Evolutionary conservation across 345 rosid genomes (phyloP), one percentile per base, ranked within the genome.

Genomic region (Citrus sp.): DNA sequence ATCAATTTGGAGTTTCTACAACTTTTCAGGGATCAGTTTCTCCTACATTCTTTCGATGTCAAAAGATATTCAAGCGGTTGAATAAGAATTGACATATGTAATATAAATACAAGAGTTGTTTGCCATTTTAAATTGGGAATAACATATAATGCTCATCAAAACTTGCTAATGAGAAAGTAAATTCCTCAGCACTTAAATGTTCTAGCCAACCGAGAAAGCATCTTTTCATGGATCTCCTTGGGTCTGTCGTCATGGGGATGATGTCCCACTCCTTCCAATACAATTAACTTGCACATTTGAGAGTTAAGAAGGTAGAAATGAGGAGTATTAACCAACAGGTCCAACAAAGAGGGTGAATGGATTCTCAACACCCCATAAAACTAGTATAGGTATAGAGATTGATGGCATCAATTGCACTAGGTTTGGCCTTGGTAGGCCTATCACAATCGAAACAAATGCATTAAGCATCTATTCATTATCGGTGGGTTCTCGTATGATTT

Each of bases 391-490:
- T 73, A 85, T 62, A 6, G 73, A 72, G 65, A 95, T 83, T 62
- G 54, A 75, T 9, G 97, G 94, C 83, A 95, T 89, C 81, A 95
- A 80, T 46, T 82, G 79, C 67, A 89, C 80, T 2, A 98, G 98
- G 76, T 86, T 93, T 7, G 98, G 98, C 75, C 98, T 97, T 0
- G 98, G 97, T n/a, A 98, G 98, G 19, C 98, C 98, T 0, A 97
- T 95, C 73, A 95, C 83, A 25, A 91, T 93, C 8, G 97, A 93
- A 42, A 95, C 88, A 80, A 95, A 95, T 24, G 98, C 98, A 79
- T 95, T 97, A 40, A 95, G 87, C n/a, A 97, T 94, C 54, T 98
- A 98, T 63, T 89, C 98, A 9, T 87, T 91, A 64, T 89, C 83
- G 74, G 98, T 92, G 49, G 98, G 97, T 79, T 87, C 95, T 77